A percentile compares a stretch with the other conserved stretches of the same genome.
Evolutionary conservation across 106 monocot genomes (phyloP).

Genomic region (Agapanthus africanus): DNA sequence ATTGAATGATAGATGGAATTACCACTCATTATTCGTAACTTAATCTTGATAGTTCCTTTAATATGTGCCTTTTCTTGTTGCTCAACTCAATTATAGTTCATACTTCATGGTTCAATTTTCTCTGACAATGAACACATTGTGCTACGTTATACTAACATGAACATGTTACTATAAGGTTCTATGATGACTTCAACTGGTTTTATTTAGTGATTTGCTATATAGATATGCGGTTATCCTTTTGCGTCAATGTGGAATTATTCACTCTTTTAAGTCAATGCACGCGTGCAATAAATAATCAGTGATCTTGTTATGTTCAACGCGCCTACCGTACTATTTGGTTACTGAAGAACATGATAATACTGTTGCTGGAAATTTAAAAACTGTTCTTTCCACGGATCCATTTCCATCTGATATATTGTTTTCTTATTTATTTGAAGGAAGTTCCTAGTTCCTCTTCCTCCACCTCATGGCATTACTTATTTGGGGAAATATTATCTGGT

Average conservation of each 20-base stretch:
- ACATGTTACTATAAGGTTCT: too few species aligned
- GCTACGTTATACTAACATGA: too few species aligned
- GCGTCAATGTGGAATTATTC: not conserved
- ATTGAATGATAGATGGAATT: too few species aligned
- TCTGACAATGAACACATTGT: too few species aligned
- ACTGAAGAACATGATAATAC: not conserved
- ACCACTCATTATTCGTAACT: too few species aligned
- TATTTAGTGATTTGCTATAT: not conserved
- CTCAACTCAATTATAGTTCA: too few species aligned
- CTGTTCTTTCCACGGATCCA: not conserved
- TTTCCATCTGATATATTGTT: not conserved
- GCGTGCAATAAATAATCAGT: too few species aligned
- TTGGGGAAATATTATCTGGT: slow-evolving; percentile 44
- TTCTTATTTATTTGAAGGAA: slow-evolving; percentile 42
- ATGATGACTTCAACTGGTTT: not conserved
- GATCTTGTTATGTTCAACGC: not conserved
- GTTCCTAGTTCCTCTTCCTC: slow-evolving; percentile 58
- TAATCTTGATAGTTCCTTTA: too few species aligned
- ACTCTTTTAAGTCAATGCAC: not conserved
- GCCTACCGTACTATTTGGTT: not conserved
- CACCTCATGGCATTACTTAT: slow-evolving; percentile 46
- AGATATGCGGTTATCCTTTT: not conserved
- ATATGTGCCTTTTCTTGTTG: too few species aligned
- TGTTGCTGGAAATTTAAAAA: not conserved
- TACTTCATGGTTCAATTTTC: too few species aligned